phyloP scores from a whole-genome alignment of 768 basidiomycete species.

The Suillus tomentosus region DNA sequence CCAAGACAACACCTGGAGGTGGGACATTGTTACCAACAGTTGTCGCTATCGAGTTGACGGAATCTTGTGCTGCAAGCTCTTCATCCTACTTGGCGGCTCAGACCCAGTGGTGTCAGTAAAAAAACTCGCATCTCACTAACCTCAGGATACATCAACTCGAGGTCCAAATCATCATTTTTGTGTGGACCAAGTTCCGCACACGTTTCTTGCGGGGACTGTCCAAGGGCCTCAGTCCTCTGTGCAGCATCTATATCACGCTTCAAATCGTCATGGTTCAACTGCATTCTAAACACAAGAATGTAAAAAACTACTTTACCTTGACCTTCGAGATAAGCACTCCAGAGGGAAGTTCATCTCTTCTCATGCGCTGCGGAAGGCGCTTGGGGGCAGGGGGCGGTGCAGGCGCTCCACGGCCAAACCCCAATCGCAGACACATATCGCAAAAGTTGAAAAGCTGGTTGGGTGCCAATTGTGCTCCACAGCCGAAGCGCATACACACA shows the following conservation, averaged over 20 bases:
- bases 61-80: not conserved
- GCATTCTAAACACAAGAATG: not conserved
- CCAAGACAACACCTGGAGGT: not conserved
- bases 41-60: not conserved
- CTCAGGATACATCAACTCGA: conserved; percentile 27
- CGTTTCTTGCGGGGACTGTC: not conserved
- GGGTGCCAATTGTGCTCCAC: conserved; percentile 14
- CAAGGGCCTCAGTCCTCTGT: not conserved
- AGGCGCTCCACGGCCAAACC: conserved; percentile 9
- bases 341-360: not conserved
- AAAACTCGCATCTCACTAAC: conserved; percentile 14
- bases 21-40: not conserved
- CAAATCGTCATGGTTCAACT: not conserved
- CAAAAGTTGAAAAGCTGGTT: conserved; percentile 16
- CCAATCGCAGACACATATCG: conserved; percentile 16
- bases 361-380: conserved; percentile 6
- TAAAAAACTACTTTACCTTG: not conserved
- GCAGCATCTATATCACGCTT: conserved; percentile 6
- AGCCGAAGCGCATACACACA: conserved; percentile 25
- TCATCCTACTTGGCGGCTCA: conserved; percentile 4
- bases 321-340: not conserved
- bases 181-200: not conserved
- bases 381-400: not conserved
- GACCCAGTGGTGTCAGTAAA: not conserved
- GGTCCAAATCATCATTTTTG: conserved; percentile 15